Conservation (phyloP, 768 basidiomycete genomes). For the Arthromyces matolae region DNA sequence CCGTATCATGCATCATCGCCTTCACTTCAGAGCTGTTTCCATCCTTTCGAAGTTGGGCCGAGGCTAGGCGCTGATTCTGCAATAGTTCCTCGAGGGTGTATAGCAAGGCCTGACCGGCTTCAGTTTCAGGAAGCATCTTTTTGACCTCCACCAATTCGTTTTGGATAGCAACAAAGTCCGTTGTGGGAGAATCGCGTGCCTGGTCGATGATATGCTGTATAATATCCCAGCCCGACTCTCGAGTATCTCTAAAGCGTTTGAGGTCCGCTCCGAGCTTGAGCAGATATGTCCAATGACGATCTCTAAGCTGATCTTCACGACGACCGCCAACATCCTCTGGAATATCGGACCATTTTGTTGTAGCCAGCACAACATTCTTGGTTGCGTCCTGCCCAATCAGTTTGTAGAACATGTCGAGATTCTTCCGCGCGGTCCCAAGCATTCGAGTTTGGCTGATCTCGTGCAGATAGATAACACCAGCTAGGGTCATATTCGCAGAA, state of each 20-base stretch:
- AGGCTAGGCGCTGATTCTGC: constrained; percentile 8
- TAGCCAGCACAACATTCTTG: constrained; percentile 16
- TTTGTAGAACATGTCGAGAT: constrained; percentile 18
- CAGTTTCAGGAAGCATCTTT: constrained; percentile 21
- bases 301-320: constrained; percentile 10
- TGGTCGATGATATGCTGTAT: constrained; percentile 9
- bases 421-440: constrained; percentile 18
- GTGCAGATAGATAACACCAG: constrained; percentile 17
- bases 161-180: constrained; percentile 20
- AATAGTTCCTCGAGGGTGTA: constrained; percentile 16
- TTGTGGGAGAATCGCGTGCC: neutral
- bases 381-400: constrained; percentile 13
- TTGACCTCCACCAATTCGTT: constrained; percentile 21
- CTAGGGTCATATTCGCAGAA: constrained; percentile 11
- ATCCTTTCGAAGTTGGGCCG: constrained; percentile 7
- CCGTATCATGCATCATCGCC: constrained; percentile 13
- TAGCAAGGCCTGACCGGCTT: constrained; percentile 18
- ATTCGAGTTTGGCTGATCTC: constrained; percentile 19
- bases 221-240: constrained; percentile 8
- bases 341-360: constrained; percentile 14
- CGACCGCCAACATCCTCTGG: neutral
- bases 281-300: constrained; percentile 11
- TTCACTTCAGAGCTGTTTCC: constrained; percentile 9
- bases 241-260: constrained; percentile 7
- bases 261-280: constrained; percentile 9